Evolutionary conservation across 2,329 filamentous ascomycete genomes (phyloP), one percentile per base, ranked within the genome.

Genomic region (Rhynchosporium agropyri): DNA sequence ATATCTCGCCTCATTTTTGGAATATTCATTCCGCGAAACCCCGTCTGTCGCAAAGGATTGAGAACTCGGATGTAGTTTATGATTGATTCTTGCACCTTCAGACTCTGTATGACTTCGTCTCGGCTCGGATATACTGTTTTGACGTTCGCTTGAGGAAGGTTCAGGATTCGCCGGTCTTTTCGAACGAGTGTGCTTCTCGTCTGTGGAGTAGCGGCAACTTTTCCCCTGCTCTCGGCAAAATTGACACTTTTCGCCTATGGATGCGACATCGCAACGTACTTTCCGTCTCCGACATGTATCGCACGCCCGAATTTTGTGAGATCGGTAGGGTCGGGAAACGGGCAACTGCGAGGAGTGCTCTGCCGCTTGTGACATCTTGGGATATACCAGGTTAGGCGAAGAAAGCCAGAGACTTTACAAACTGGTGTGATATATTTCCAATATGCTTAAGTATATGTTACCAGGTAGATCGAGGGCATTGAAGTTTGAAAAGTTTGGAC

Each of bases 271-370:
- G 71, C 85, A 88, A 67, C 85, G 79, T 2, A 84, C 85, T 72
- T 87, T 87, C 64, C 85, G 80, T 64, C 81, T 81, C 59, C 85
- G 79, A 70, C 85, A 88, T 13, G 84, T 76, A 58, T 84, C 76
- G 74, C 85, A 88, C 8, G 85, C 85, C 56, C 84, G 83, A 45
- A 82, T 80, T 64, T 85, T 80, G 74, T 87, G 85, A 7, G 84
- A 87, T 63, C 85, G 78, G 70, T 87, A 87, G 3, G 84, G 85
- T 50, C 85, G 78, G 29, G 54, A 57, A 15, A 33, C 54, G 26
- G 40, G 54, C 54, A 57, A 29, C 20, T 57, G 54, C 12, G 54
- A 26, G 20, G n/a, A 54, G 20, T 9, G 3, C 3, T 54, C 33
- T 38, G n/a, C 36, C 20, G 20, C 51, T 20, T 54, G 33, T 40